Conservation (phyloP, 805 yeast genomes). For the Spathaspora boniae region DNA sequence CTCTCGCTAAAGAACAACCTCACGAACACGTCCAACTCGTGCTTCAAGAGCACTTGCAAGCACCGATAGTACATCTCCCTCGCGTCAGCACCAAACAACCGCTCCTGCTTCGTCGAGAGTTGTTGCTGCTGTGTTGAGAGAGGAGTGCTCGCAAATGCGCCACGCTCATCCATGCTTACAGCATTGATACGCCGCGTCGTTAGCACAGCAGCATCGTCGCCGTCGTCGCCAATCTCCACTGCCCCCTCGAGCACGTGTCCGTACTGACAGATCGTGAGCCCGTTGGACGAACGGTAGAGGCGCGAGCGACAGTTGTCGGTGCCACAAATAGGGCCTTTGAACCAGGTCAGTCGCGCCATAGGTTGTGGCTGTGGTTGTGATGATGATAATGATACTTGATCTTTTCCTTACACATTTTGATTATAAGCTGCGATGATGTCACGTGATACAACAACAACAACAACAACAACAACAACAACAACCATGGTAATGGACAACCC, state of each 20-base stretch:
- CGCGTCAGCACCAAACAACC: conserved; percentile 49
- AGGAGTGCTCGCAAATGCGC: conserved; percentile 21
- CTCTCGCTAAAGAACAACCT: conserved; percentile 12
- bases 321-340: conserved; percentile 83
- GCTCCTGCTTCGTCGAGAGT: conserved; percentile 9
- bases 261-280: conserved; percentile 78
- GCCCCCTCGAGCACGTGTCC: conserved; percentile 89
- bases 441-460: too few relatives aligned
- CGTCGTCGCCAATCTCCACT: conserved; percentile 76
- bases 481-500: too few relatives aligned
- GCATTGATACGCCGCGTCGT: conserved; percentile 51
- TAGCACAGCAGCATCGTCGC: conserved; percentile 52
- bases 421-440: too few relatives aligned
- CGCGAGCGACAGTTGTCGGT: conserved; percentile 83
- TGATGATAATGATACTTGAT: neutral
- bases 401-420: conserved; percentile 1
- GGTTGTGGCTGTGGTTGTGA: neutral
- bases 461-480: too few relatives aligned
- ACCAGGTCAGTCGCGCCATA: conserved; percentile 32
- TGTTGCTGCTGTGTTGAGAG: conserved; percentile 9
- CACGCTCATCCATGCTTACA: conserved; percentile 12
- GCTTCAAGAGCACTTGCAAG: conserved; percentile 48
- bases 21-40: conserved; percentile 32
- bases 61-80: conserved; percentile 40
- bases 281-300: conserved; percentile 69